A percentile compares a stretch with the other conserved stretches of the same genome.
These are phyloP conservation scores for Halteria grandinella DNA, from an alignment of 73 alveolate genomes.

Conservation along the genomic window DNA sequence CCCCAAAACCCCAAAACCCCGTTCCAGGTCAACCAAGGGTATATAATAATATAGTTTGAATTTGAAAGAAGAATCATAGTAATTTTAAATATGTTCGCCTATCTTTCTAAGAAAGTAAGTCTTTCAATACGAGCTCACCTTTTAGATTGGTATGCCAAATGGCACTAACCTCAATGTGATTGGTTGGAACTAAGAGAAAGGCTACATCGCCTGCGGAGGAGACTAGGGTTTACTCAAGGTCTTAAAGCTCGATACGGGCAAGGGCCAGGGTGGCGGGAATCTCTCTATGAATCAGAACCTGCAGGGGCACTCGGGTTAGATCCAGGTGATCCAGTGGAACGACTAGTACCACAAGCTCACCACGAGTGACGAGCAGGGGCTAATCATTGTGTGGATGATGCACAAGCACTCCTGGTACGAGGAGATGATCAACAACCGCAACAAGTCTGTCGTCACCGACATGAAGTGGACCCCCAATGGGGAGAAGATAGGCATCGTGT, in stretches of 20 bases:
- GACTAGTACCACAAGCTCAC: conserved; percentile 91
- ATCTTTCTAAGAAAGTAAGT: conserved; percentile 77
- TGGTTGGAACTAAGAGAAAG: conserved; percentile 89
- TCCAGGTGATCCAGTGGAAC: conserved; percentile 89
- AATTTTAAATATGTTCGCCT: conserved; percentile 67
- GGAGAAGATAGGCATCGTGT: conserved; percentile 91
- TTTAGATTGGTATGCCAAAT: conserved; percentile 77
- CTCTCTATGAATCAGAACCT: conserved; percentile 92
- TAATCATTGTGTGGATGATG: conserved; percentile 94
- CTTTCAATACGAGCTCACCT: background rate
- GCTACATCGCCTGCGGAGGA: conserved; percentile 95
- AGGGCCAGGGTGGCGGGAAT: conserved; percentile 80
- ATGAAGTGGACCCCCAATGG: conserved; percentile 99
- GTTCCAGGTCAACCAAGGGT: background rate
- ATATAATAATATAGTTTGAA: background rate
- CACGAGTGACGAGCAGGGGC: conserved; percentile 95
- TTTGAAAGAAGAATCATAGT: too few species aligned
- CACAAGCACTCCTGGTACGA: conserved; percentile 92
- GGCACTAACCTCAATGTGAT: conserved; percentile 73
- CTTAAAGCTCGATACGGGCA: conserved; percentile 80
- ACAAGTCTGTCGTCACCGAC: conserved; percentile 97
- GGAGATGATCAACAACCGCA: conserved; percentile 99
- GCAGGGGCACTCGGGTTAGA: conserved; percentile 86
- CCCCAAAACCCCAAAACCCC: conserved; percentile 1
- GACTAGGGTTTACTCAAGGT: conserved; percentile 83